Base-by-base conservation (phyloP, 2,329 filamentous ascomycete species). In the Lecanicillium sp. region DNA sequence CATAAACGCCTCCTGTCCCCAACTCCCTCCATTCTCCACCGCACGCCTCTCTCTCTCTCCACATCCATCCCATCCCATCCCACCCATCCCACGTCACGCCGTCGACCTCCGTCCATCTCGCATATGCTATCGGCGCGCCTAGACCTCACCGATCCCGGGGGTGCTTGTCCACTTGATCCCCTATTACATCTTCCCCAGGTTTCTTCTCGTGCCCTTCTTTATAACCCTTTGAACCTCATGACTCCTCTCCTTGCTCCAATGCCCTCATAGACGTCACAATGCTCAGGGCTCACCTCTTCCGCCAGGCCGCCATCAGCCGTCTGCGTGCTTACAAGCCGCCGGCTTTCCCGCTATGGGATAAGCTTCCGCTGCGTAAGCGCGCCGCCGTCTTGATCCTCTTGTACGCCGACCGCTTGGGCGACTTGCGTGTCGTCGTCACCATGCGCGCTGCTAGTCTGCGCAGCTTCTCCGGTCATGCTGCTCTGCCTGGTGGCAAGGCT, bases 301-400 rank as follows among this genome's bases (percentile, higher is more conserved):
- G 42, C 32, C 45, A 77, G 73, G 73, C 73, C 47, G 75, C 74
- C 52, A 59, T 83, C 46, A 70, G 73, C 40, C 70, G 78, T 43
- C 64, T 83, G 40, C 70, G 76, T 37, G 67, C 75, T 38, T 82
- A 77, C 55, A 70, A 64, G 42, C 70, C 78, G 14, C 78, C 78
- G 2, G 61, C 73, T 3, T 80, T 80, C 49, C 65, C 77, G 9
- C 55, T 73, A 42, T 83, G 79, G 78, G 71, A 80, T 51, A 61
- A 61, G 15, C 65, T 83, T 19, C 78, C 78, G 3, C 60, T 71
- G 12, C 75, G 68, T 47, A 76, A 85, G 45, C 78, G 88, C 48
- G 90, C 90, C 12, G 89, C 90, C 17, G 90, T 96, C 29, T 65
- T 96, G 38, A 73, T 96, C 35, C 72, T 96, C 37, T 73, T 96